Evolutionary conservation across 495 filamentous ascomycete species (phyloP).

Genomic region (Symbiotaphrina buchneri): DNA sequence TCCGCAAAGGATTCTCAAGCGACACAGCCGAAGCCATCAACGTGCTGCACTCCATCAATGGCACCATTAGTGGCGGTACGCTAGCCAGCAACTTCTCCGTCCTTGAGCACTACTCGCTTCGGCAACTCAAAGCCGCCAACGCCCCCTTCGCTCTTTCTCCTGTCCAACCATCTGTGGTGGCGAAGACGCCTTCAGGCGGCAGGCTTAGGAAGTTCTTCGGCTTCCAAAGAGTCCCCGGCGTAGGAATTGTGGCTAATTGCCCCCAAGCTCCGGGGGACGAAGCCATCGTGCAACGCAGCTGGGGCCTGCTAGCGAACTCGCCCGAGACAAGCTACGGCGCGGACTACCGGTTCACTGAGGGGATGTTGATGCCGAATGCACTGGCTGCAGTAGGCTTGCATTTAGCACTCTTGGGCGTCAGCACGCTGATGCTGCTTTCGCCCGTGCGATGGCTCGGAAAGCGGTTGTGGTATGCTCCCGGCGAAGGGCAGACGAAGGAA

Average conservation of each 20-base stretch:
- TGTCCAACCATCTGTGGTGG: conserved; percentile 19
- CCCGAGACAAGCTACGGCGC: conserved; percentile 44
- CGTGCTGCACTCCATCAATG: too few species aligned
- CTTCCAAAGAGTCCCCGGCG: conserved; percentile 31
- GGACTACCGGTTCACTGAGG: conserved; percentile 50
- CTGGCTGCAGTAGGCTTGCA: conserved; percentile 33
- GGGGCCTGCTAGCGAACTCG: conserved; percentile 46
- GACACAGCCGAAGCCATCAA: too few species aligned
- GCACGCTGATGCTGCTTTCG: conserved; percentile 27
- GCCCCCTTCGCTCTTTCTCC: conserved; percentile 47
- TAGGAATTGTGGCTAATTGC: conserved; percentile 45
- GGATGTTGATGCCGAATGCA: conserved; percentile 35
- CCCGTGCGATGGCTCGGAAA: too few species aligned
- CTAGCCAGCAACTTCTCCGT: neutral
- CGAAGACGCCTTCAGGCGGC: conserved; percentile 9
- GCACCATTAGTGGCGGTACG: conserved; percentile 3
- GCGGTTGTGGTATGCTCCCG: too few species aligned
- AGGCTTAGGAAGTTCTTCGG: conserved; percentile 29
- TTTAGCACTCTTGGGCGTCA: conserved; percentile 23
- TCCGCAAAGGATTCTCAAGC: conserved; percentile 29
- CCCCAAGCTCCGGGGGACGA: conserved; percentile 33
- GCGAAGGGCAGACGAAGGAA: conserved; percentile 39
- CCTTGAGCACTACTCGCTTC: conserved; percentile 1
- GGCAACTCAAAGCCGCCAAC: conserved; percentile 8
- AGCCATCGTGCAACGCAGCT: conserved; percentile 50